Percentiles rank a stretch among this genome's conserved stretches.
Evolutionary conservation across 1,284 basidiomycete genomes (phyloP).

Genomic region (Amylostereum chailletii): DNA sequence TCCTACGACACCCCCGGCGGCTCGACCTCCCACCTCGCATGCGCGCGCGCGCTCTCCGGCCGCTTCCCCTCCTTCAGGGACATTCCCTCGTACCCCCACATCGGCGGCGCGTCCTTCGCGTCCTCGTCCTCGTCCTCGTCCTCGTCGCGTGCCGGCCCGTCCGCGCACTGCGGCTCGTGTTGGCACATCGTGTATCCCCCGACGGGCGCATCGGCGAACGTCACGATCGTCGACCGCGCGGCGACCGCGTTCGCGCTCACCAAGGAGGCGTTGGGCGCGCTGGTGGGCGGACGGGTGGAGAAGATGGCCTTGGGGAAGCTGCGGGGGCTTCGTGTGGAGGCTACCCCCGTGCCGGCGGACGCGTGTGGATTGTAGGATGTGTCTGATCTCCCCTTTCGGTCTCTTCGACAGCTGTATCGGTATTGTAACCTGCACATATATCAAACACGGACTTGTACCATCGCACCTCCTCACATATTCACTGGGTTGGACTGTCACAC

Average conservation of each 20-base stretch:
- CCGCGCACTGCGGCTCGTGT: constrained; percentile 22
- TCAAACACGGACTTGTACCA: too few relatives aligned
- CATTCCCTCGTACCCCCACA: constrained; percentile 21
- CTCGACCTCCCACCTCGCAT: constrained; percentile 21
- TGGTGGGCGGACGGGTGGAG: constrained; percentile 20
- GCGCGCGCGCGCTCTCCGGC: constrained; percentile 24
- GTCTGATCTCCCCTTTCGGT: too few relatives aligned
- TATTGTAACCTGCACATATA: too few relatives aligned
- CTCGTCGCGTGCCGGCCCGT: too few relatives aligned
- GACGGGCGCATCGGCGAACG: constrained; percentile 14
- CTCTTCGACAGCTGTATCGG: too few relatives aligned
- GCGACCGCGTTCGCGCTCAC: constrained; percentile 24
- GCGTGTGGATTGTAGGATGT: constrained; percentile 7
- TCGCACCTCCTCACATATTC: too few relatives aligned
- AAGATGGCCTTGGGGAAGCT: neutral
- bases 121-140: constrained; percentile 15
- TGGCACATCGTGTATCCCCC: constrained; percentile 21
- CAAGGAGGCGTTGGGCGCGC: constrained; percentile 21
- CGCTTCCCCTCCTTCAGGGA: constrained; percentile 23
- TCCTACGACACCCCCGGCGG: constrained; percentile 19
- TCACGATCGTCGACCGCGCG: constrained; percentile 25
- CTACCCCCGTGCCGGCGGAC: neutral
- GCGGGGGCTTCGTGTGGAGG: constrained; percentile 3
- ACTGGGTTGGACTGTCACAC: too few relatives aligned
- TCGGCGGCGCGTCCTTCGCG: constrained; percentile 23